A percentile compares a stretch with the other conserved stretches of the same genome.
phyloP scores from a whole-genome alignment of 805 yeast species.

The Pichia eremophila region DNA sequence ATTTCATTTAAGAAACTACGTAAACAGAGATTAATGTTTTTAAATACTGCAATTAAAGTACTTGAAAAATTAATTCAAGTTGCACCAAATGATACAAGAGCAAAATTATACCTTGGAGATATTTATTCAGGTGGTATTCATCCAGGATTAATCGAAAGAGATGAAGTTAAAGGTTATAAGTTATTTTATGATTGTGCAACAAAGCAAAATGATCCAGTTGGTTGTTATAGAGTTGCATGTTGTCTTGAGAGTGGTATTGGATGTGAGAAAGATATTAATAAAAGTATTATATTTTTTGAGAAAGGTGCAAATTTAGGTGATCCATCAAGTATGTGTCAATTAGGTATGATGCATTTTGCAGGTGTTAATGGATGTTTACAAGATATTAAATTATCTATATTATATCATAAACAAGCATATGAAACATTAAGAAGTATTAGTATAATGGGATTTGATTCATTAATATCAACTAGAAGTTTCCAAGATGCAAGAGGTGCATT shows the following conservation, averaged over 20 bases:
- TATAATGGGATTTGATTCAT: slow-evolving; percentile 25
- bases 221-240: slow-evolving; percentile 62
- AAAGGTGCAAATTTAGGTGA: slow-evolving; percentile 56
- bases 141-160: slow-evolving; percentile 39
- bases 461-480: slow-evolving; percentile 26
- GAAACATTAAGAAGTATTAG: slow-evolving; percentile 16
- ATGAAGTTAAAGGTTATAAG: slow-evolving; percentile 53
- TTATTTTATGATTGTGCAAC: slow-evolving; percentile 49
- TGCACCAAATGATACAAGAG: slow-evolving; percentile 42
- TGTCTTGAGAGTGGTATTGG: slow-evolving; percentile 63
- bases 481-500: slow-evolving; percentile 27
- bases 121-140: slow-evolving; percentile 44
- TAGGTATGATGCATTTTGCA: slow-evolving; percentile 54
- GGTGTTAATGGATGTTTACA: slow-evolving; percentile 24
- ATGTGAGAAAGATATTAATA: slow-evolving; percentile 30
- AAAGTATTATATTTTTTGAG: slow-evolving; percentile 46
- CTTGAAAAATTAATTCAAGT: slow-evolving; percentile 43
- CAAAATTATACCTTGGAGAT: slow-evolving; percentile 52
- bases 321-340: slow-evolving; percentile 61
- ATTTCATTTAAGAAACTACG: slow-evolving; percentile 34
- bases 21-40: slow-evolving; percentile 46
- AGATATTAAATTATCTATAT: slow-evolving; percentile 20
- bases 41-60: slow-evolving; percentile 48
- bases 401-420: slow-evolving; percentile 23
- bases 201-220: slow-evolving; percentile 44